Base-by-base conservation (phyloP, 1,139 yeast species). In the Candida sanyaensis region DNA sequence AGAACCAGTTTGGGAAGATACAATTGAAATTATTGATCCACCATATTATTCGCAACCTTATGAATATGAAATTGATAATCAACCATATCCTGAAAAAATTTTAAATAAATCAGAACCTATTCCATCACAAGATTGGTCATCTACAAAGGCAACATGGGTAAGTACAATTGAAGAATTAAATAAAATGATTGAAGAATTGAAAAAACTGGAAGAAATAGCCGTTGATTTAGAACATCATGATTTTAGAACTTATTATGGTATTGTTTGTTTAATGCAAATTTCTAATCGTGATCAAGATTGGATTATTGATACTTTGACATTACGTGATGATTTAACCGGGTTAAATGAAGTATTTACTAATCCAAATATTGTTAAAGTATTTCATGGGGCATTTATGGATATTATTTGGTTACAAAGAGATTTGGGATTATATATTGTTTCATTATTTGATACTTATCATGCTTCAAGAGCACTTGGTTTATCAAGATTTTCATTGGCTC, bases 211-310 rank as follows among this genome's bases (percentile, higher is more conserved):
- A 1, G 96, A 83, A 53, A 80, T 95, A 38, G 99, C 99, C 0
- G 86, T 95, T n/a, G 99, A 95, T 75, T 78, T 95, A 55, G 99
- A 95, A 63, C 99, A 95, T 66, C 99, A 95, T 62, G 98, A 92
- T 60, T 88, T 81, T 63, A 77, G 98, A 65, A 78, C 97, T 0
- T 95, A 88, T 59, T 85, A 86, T 57, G 99, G 99, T 42, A 71
- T 95, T 43, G 96, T 92, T 1, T 91, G 95, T 65, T 72, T 95
- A 46, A 90, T 95, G 97, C 99, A 95, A 67, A 85, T 95, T 17
- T 87, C 96, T 46, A 85, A 86, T 43, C 72, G 96, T 47, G 81
- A 82, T n/a, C 77, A 81, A 52, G 99, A 83, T 65, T 95, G 84
- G 86, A 72, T 90, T n/a, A 74, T 90, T 4, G 97, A 90, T 61